Evolutionary conservation across 2,329 filamentous ascomycete species (phyloP).

Genomic region (Cladorrhinum sp.): DNA sequence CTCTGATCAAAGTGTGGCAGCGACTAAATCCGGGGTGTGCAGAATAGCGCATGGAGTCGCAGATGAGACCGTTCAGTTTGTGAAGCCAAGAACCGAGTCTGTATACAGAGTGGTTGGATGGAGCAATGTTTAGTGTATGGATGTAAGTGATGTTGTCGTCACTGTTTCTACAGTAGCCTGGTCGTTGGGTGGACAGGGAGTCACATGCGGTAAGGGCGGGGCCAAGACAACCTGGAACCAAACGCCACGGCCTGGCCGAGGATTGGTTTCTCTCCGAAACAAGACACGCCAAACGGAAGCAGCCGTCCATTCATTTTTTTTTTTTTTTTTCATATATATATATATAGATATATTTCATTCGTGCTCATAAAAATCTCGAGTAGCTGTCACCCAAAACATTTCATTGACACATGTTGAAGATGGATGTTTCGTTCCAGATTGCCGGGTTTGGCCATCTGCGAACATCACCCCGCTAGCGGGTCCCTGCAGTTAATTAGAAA

Average conservation of each 20-base stretch:
- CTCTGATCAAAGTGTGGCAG: not conserved
- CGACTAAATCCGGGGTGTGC: not conserved
- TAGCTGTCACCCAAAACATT: not conserved
- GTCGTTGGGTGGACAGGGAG: not conserved
- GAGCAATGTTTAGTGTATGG: not conserved
- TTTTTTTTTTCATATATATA: not conserved
- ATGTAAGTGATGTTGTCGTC: not conserved
- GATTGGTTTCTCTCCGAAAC: not conserved
- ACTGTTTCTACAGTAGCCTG: not conserved
- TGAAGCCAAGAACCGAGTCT: not conserved
- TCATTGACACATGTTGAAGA: not conserved
- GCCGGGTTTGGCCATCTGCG: not conserved
- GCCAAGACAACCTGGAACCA: too few species aligned
- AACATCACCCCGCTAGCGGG: not conserved
- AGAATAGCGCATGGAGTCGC: not conserved
- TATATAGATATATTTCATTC: too few species aligned
- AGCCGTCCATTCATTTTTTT: not conserved
- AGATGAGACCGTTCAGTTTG: not conserved
- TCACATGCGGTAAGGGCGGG: slow-evolving; percentile 5
- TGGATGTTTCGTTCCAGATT: not conserved
- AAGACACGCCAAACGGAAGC: not conserved
- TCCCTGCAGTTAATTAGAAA: not conserved
- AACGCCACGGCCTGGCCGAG: slow-evolving; percentile 3
- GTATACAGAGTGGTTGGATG: not conserved
- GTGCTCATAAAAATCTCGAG: too few species aligned